A percentile compares a stretch with the other conserved stretches of the same genome.
Conservation (phyloP, 441 rosid genomes). For the Populus tomentosa region DNA sequence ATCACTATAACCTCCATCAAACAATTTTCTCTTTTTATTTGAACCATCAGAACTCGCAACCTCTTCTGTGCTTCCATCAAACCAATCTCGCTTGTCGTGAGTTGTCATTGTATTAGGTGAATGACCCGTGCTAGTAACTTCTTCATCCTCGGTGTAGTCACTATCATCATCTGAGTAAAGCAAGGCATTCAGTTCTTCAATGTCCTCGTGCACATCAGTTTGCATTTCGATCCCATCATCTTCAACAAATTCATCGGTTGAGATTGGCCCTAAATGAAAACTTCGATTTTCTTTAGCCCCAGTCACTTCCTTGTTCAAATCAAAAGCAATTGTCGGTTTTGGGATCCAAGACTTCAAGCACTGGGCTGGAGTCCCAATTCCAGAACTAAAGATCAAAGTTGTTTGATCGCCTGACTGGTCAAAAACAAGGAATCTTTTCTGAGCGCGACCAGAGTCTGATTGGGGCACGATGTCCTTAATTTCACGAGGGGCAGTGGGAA, state of each 20-base stretch:
- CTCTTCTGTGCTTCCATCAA: slow-evolving; percentile 31
- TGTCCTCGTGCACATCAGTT: slow-evolving; percentile 49
- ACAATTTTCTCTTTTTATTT: slow-evolving; percentile 60
- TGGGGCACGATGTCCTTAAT: slow-evolving; percentile 24
- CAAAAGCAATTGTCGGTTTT: slow-evolving; percentile 25
- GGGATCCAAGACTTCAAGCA: slow-evolving; percentile 28
- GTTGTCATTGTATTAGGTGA: slow-evolving; percentile 63
- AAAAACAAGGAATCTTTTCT: slow-evolving; percentile 56
- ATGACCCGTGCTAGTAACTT: slow-evolving; percentile 74
- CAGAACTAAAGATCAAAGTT: slow-evolving; percentile 47
- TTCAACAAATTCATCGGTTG: slow-evolving; percentile 22
- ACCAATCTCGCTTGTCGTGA: slow-evolving; percentile 24
- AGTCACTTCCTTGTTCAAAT: slow-evolving; percentile 23
- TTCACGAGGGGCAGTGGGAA: slow-evolving; percentile 21
- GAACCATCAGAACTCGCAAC: slow-evolving; percentile 37
- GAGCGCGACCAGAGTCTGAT: slow-evolving; percentile 29
- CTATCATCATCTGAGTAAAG: slow-evolving; percentile 73
- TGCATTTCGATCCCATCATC: slow-evolving; percentile 27
- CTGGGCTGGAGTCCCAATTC: slow-evolving; percentile 29
- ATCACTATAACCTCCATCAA: slow-evolving; percentile 22
- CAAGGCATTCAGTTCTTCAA: slow-evolving; percentile 82
- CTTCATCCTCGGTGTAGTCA: slow-evolving; percentile 30
- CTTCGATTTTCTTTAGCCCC: slow-evolving; percentile 29
- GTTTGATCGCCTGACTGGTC: slow-evolving; percentile 69
- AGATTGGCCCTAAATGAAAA: slow-evolving; percentile 12